A percentile compares a stretch with the other conserved stretches of the same genome.
phyloP scores from a whole-genome alignment of 306 rosid genomes.

The Rosa chinensis region DNA sequence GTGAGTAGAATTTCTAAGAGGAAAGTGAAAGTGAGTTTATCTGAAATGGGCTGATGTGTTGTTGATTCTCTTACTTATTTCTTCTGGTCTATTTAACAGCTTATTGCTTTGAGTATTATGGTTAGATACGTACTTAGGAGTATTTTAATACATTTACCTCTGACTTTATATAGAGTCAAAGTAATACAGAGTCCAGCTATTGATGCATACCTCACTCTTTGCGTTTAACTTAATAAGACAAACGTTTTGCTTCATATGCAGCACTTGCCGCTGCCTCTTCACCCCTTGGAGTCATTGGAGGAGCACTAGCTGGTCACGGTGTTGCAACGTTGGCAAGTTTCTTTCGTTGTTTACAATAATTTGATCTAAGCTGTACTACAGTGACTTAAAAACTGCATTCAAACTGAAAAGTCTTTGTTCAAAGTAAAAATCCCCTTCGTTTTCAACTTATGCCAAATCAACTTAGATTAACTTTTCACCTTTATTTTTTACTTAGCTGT shows the following conservation, averaged over 20 bases:
- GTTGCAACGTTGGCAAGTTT: conserved; percentile 82
- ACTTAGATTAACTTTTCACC: conserved; percentile 7
- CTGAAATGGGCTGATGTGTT: conserved; percentile 1
- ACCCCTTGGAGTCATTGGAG: conserved; percentile 92
- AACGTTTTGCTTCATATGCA: conserved; percentile 32
- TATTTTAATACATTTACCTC: neutral
- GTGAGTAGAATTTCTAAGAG: neutral
- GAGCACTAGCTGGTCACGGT: conserved; percentile 93
- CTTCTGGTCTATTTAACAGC: neutral
- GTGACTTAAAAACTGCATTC: neutral
- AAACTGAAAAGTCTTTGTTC: neutral
- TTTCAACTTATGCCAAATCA: neutral
- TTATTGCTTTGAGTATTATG: neutral
- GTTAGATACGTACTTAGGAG: neutral
- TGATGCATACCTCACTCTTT: neutral
- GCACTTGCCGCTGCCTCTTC: conserved; percentile 99
- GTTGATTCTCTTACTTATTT: neutral
- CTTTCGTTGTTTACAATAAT: neutral
- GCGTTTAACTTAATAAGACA: conserved; percentile 7
- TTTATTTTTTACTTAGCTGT: conserved; percentile 7
- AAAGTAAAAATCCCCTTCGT: neutral
- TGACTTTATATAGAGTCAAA: neutral
- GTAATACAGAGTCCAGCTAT: neutral
- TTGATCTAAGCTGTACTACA: neutral
- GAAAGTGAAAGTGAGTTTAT: neutral